These are phyloP conservation scores for Fagopyrum esculentum DNA, from an alignment of 148 eudicot genomes.

Conservation along the genomic window DNA sequence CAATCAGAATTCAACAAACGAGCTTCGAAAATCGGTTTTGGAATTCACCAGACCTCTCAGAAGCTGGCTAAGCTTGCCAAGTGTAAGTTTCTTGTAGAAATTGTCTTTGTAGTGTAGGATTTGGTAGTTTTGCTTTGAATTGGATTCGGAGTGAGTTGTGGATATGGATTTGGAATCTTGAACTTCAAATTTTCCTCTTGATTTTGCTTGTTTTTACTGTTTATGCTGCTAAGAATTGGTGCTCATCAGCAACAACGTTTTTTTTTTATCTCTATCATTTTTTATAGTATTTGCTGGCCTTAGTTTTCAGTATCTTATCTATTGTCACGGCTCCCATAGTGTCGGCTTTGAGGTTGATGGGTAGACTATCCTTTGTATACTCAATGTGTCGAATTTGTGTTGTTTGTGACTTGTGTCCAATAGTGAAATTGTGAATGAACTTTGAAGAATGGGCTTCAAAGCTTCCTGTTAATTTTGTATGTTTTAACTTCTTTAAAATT, in stretches of 20 bases:
- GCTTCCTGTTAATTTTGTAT: too few relatives aligned
- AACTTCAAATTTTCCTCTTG: not conserved
- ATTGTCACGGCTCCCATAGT: not conserved
- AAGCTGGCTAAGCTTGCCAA: slow-evolving; percentile 73
- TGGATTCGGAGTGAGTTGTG: not conserved
- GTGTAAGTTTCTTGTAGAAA: slow-evolving; percentile 35
- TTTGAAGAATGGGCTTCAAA: too few relatives aligned
- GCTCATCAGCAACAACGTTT: not conserved
- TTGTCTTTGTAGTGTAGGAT: not conserved
- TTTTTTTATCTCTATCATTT: not conserved
- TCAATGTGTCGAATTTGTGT: not conserved
- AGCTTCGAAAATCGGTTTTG: slow-evolving; percentile 68
- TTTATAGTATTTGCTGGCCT: not conserved
- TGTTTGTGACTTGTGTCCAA: not conserved
- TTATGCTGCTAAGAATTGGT: not conserved
- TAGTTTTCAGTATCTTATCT: not conserved
- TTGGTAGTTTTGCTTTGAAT: not conserved
- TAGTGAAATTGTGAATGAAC: not conserved
- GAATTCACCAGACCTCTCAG: slow-evolving; percentile 79
- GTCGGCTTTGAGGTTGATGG: not conserved
- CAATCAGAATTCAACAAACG: slow-evolving; percentile 68
- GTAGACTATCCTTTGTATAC: not conserved
- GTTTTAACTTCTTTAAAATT: too few relatives aligned
- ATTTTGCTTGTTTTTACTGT: slow-evolving; percentile 5
- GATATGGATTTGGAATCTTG: not conserved